Percentiles rank a stretch among this genome's conserved stretches.
phyloP scores from a whole-genome alignment of 2,329 filamentous ascomycete genomes.

The Elsinoe perseae region DNA sequence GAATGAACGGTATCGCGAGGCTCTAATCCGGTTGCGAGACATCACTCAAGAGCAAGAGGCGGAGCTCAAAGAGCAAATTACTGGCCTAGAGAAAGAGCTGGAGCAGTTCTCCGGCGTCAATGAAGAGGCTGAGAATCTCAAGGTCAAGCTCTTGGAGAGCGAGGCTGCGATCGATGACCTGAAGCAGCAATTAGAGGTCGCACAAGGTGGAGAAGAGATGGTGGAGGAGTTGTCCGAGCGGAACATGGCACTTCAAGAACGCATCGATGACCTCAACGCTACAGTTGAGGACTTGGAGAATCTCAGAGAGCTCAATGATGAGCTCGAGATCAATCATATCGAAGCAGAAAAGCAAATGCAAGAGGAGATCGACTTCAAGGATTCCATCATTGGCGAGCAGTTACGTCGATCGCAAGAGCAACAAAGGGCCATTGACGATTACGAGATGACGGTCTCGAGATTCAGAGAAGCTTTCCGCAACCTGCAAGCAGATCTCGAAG shows the following conservation, averaged over 20 bases:
- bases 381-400: conserved; percentile 76
- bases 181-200: conserved; percentile 82
- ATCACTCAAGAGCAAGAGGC: conserved; percentile 78
- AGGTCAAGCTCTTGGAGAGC: conserved; percentile 63
- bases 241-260: conserved; percentile 74
- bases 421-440: conserved; percentile 71
- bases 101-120: conserved; percentile 35
- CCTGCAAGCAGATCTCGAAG: conserved; percentile 77
- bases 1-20: conserved; percentile 80
- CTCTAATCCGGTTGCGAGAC: conserved; percentile 75
- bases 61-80: conserved; percentile 61
- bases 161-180: conserved; percentile 77
- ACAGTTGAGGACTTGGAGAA: conserved; percentile 82
- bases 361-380: conserved; percentile 84
- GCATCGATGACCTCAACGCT: conserved; percentile 72
- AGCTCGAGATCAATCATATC: conserved; percentile 86
- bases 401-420: conserved; percentile 64
- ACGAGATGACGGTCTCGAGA: conserved; percentile 80
- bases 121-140: conserved; percentile 60
- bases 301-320: conserved; percentile 86
- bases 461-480: conserved; percentile 85
- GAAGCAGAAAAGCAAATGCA: conserved; percentile 92
- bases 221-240: conserved; percentile 85
- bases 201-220: conserved; percentile 82
- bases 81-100: conserved; percentile 34